Evolutionary conservation across 768 basidiomycete genomes (phyloP).

Genomic region (Lactarius pseudohatsudake): DNA sequence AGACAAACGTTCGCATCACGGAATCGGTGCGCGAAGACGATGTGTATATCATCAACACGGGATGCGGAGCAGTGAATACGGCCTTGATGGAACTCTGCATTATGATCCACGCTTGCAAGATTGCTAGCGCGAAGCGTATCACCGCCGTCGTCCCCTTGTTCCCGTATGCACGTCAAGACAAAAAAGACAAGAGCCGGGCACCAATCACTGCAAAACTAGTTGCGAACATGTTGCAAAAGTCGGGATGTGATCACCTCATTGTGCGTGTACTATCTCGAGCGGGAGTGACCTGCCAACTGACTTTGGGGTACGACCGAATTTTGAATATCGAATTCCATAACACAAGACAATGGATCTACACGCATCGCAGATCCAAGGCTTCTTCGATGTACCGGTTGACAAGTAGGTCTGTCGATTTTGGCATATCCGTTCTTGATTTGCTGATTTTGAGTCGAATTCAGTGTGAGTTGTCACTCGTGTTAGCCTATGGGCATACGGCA

Average conservation of each 20-base stretch:
- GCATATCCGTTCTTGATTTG: slow-evolving; percentile 15
- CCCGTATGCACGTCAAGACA: slow-evolving; percentile 97
- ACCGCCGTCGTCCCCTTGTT: slow-evolving; percentile 98
- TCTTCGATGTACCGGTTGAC: slow-evolving; percentile 99
- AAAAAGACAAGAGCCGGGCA: slow-evolving; percentile 98
- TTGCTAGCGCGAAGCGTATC: slow-evolving; percentile 96
- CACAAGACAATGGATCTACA: slow-evolving; percentile 99
- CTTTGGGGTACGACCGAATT: slow-evolving; percentile 2
- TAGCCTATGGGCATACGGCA: slow-evolving; percentile 28
- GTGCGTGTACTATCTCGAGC: slow-evolving; percentile 47
- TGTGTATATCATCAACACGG: slow-evolving; percentile 97
- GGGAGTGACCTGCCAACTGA: not conserved
- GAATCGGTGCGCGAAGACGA: slow-evolving; percentile 98
- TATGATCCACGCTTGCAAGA: slow-evolving; percentile 99
- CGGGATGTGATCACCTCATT: slow-evolving; percentile 96
- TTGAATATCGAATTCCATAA: slow-evolving; percentile 35
- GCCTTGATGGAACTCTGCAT: slow-evolving; percentile 98
- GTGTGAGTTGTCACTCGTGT: slow-evolving; percentile 45
- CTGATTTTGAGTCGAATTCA: slow-evolving; percentile 30
- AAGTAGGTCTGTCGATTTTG: slow-evolving; percentile 64
- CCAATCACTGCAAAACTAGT: slow-evolving; percentile 98
- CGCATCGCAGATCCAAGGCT: slow-evolving; percentile 98
- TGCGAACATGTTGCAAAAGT: slow-evolving; percentile 93
- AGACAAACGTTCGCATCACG: slow-evolving; percentile 86
- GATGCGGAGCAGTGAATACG: slow-evolving; percentile 84